Conservation (phyloP, 768 basidiomycete genomes). For the Hygrophoropsis aurantiaca region DNA sequence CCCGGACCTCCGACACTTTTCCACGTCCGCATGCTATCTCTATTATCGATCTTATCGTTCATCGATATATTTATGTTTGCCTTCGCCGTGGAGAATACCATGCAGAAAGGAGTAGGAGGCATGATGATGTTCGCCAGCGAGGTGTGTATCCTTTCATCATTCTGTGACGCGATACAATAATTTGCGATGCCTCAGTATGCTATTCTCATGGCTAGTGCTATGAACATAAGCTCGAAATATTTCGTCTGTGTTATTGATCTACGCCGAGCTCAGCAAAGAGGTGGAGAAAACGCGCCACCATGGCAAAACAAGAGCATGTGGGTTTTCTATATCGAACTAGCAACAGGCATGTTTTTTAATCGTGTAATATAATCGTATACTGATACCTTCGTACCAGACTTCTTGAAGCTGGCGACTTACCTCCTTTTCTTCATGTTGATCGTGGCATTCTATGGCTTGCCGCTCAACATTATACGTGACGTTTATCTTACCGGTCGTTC, state of each 20-base stretch:
- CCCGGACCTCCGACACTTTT: slow-evolving; percentile 82
- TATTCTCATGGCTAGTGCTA: slow-evolving; percentile 78
- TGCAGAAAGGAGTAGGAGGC: slow-evolving; percentile 78
- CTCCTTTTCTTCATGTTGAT: slow-evolving; percentile 92
- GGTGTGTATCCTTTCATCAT: slow-evolving; percentile 43
- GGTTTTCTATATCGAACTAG: slow-evolving; percentile 90
- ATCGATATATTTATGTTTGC: slow-evolving; percentile 77
- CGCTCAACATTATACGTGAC: slow-evolving; percentile 95
- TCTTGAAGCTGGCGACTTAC: slow-evolving; percentile 90
- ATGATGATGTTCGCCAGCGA: slow-evolving; percentile 97
- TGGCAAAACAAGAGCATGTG: slow-evolving; percentile 99
- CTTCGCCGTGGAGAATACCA: slow-evolving; percentile 77
- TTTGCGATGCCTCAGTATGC: slow-evolving; percentile 60
- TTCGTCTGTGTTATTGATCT: slow-evolving; percentile 78
- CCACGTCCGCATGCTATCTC: slow-evolving; percentile 75
- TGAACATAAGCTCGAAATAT: slow-evolving; percentile 83
- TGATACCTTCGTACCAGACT: slow-evolving; percentile 55
- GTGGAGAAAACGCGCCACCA: slow-evolving; percentile 81
- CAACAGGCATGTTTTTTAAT: slow-evolving; percentile 66
- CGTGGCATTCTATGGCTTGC: slow-evolving; percentile 91
- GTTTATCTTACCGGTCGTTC: slow-evolving; percentile 95
- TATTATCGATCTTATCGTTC: slow-evolving; percentile 74
- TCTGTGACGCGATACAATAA: slow-evolving; percentile 6
- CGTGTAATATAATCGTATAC: too few relatives aligned
- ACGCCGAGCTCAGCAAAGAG: slow-evolving; percentile 70